Evolutionary conservation across 352 stramenopile genomes (phyloP).

Genomic region (Phytophthora kernoviae): DNA sequence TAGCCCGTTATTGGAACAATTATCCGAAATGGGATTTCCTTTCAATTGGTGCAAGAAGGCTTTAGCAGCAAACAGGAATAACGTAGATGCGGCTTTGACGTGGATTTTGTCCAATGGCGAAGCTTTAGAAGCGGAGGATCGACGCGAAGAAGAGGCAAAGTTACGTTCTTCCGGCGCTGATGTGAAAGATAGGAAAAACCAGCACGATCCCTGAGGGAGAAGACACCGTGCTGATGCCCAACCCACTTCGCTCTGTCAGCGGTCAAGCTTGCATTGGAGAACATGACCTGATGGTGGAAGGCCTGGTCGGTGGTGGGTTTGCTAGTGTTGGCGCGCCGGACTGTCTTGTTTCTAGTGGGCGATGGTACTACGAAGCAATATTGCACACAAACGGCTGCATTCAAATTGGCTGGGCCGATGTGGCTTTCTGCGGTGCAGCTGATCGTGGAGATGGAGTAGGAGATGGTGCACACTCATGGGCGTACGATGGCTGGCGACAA

Average conservation of each 20-base stretch:
- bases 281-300: constrained; percentile 85
- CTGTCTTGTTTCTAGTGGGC: constrained; percentile 74
- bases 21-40: constrained; percentile 94
- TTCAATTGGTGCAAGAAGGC: constrained; percentile 93
- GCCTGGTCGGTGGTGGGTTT: constrained; percentile 84
- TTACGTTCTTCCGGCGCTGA: constrained; percentile 38
- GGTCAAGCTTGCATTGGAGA: constrained; percentile 88
- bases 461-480: constrained; percentile 92
- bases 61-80: constrained; percentile 86
- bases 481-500: constrained; percentile 92
- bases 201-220: constrained; percentile 36
- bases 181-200: constrained; percentile 24
- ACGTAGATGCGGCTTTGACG: constrained; percentile 91
- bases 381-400: constrained; percentile 93
- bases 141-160: constrained; percentile 82
- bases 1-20: constrained; percentile 81
- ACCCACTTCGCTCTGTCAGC: constrained; percentile 83
- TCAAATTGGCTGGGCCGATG: constrained; percentile 94
- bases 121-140: constrained; percentile 87
- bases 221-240: constrained; percentile 57
- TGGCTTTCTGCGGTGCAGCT: constrained; percentile 86
- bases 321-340: constrained; percentile 83
- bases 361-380: constrained; percentile 95
- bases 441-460: constrained; percentile 92
- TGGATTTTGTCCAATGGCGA: constrained; percentile 94